Evolutionary conservation across 2,329 filamentous ascomycete species (phyloP), one percentile per base, ranked within the genome.

Genomic region (Hymenoscyphus occultus): DNA sequence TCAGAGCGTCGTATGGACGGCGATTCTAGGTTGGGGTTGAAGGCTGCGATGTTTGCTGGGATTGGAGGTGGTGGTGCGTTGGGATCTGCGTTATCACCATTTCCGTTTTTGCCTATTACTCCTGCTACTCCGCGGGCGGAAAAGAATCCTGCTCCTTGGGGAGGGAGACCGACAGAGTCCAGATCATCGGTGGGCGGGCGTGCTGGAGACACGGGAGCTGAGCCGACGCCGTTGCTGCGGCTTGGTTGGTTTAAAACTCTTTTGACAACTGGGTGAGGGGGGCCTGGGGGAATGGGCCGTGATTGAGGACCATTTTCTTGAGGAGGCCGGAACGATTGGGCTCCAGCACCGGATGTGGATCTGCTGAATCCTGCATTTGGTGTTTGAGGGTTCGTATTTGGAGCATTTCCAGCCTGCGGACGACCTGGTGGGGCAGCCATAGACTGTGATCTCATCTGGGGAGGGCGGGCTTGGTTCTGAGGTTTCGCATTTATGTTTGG

Each of bases 1-100:
- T 90, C 90, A 0, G 94, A 97, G 75, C 94, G 93, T 67, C 92
- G 86, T 74, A 97, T 93, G 0, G 93, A 95, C 0, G 93, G 93
- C 67, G 89, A 92, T 72, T 93, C 90, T 5, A 87, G 83, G 65
- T 87, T 87, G 2, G 90, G 90, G 71, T 93, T 90, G 76, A 93
- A 94, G 31, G 82, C 80, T 13, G 86, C 82, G 5, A 80, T 79
- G 7, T 78, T 77, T 45, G 80, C 77, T 2, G 80, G 80, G 4
- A 78, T 76, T 3, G 81, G 76, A 3, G 77, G 74, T 40, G 79
- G 78, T n/a, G 68, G 65, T 19, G 61, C 65, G 19, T 40, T 57
- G 19, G 60, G 56, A 22, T 65, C 79, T 64, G 85, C 83, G 5
- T 84, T 80, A 5, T 88, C 74, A 64, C 83, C 79, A 63, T 83